Percentiles rank a stretch among this genome's conserved stretches.
Evolutionary conservation across 768 basidiomycete genomes (phyloP).

Genomic region (Flagelloscypha sp.): DNA sequence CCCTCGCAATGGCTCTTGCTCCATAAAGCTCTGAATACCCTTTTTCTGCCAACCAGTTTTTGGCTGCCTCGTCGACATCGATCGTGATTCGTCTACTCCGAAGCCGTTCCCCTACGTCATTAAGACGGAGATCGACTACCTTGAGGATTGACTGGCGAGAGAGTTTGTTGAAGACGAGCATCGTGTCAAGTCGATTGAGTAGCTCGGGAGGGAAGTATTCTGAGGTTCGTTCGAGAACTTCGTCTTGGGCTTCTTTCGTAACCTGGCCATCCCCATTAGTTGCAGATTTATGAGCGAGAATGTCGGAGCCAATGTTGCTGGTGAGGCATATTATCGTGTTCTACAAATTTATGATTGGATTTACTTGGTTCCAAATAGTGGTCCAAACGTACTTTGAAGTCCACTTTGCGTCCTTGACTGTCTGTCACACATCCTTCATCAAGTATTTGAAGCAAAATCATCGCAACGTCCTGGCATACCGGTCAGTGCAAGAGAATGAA

Average conservation of each 20-base stretch:
- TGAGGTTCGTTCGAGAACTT: conserved; percentile 67
- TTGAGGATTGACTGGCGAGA: conserved; percentile 63
- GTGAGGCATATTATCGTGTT: conserved; percentile 92
- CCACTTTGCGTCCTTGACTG: conserved; percentile 85
- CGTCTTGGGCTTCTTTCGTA: conserved; percentile 47
- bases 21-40: conserved; percentile 86
- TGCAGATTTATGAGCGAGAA: conserved; percentile 61
- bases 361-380: background rate
- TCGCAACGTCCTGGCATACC: conserved; percentile 61
- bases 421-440: conserved; percentile 89
- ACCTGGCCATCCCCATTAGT: conserved; percentile 58
- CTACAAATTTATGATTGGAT: conserved; percentile 20
- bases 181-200: conserved; percentile 81
- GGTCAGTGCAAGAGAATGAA: background rate
- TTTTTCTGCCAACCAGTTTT: conserved; percentile 59
- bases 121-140: conserved; percentile 69
- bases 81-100: conserved; percentile 58
- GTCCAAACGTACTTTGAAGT: conserved; percentile 59
- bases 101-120: conserved; percentile 64
- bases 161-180: conserved; percentile 88
- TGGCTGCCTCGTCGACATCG: conserved; percentile 56
- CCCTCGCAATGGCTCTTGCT: conserved; percentile 80
- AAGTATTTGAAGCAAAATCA: conserved; percentile 85
- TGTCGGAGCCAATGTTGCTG: conserved; percentile 78
- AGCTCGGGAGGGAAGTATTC: conserved; percentile 88